Base-by-base conservation (phyloP, 768 basidiomycete genomes). In the Amanita molliuscula region DNA sequence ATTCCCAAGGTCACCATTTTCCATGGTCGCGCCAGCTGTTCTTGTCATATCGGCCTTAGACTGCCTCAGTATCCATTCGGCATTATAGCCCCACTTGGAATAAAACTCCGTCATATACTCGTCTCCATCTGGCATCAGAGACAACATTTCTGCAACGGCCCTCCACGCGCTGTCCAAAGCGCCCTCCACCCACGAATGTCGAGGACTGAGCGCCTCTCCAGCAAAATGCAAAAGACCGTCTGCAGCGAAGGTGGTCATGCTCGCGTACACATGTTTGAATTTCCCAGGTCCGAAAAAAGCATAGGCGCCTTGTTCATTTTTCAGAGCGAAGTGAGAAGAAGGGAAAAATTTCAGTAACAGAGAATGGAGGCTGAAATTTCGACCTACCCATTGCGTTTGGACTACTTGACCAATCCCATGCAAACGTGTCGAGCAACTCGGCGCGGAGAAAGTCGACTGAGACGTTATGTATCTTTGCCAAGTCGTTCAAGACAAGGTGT, bases 251-350 rank as follows among this genome's bases (percentile, higher is more conserved):
- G 43, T 43, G 23, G 57, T 56, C 26, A 62, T 44, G 37, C 61
- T 34, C 35, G 55, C 29, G 52, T 63, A 59, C 41, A 58, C 51
- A 38, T 60, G 28, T 20, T 54, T 55, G 55, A 68, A 70, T 51
- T 70, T 64, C 7, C 65, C 62, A 6, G 65, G 66, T 9, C 65
- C 62, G 41, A 67, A 70, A n/a, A 59, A 57, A 37, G 59, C 61
- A 53, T 63, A 68, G 5, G 65, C 65, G 31, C 67, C 68, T 35
- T 38, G 9, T 61, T 43, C 47, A 36, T 1, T 29, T 29, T 29
- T 1, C 10, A 11, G 10, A 6, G 6, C 18, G 6, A 3, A 13
- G 26, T 11, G 29, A 11, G 10, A 29, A 43, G 6, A 26, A n/a
- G 8, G 15, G n/a, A 26, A 15, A 28, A 26, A 15, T 11, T 7